These are phyloP conservation scores for Penicillium dipodomyicola DNA, from an alignment of 495 filamentous ascomycete species.

Conservation along the genomic window DNA sequence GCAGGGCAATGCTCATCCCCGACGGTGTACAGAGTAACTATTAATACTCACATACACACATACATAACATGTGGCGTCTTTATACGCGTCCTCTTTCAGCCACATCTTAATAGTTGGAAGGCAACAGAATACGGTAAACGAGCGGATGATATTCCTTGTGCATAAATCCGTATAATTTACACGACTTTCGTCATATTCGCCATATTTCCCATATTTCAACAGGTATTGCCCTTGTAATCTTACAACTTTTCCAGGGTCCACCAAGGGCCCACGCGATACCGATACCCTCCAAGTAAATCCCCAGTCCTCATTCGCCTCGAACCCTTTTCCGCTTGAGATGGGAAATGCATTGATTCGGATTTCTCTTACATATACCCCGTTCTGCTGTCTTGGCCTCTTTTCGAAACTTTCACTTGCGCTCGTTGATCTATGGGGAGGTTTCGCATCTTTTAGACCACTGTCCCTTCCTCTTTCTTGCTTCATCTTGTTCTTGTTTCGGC, in stretches of 20 bases:
- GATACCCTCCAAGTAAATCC: too few species aligned
- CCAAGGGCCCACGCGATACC: neutral
- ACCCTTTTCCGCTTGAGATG: slow-evolving; percentile 1
- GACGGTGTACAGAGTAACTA: too few species aligned
- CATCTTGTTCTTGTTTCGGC: neutral
- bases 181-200: neutral
- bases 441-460: neutral
- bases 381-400: slow-evolving; percentile 3
- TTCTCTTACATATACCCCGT: slow-evolving; percentile 12
- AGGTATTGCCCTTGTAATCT: neutral
- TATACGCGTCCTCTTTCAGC: too few species aligned
- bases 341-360: neutral
- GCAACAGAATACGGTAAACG: slow-evolving; percentile 3
- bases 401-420: neutral
- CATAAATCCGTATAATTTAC: neutral
- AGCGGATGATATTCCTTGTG: neutral
- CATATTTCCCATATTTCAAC: neutral
- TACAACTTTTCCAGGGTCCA: neutral
- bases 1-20: too few species aligned
- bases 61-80: too few species aligned
- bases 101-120: too few species aligned
- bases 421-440: slow-evolving; percentile 10
- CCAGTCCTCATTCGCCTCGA: slow-evolving; percentile 1
- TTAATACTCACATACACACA: too few species aligned
- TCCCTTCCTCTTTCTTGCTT: slow-evolving; percentile 1